These are phyloP conservation scores for Aureobasidium sp. DNA, from an alignment of 2,329 filamentous ascomycete genomes.

Conservation along the genomic window DNA sequence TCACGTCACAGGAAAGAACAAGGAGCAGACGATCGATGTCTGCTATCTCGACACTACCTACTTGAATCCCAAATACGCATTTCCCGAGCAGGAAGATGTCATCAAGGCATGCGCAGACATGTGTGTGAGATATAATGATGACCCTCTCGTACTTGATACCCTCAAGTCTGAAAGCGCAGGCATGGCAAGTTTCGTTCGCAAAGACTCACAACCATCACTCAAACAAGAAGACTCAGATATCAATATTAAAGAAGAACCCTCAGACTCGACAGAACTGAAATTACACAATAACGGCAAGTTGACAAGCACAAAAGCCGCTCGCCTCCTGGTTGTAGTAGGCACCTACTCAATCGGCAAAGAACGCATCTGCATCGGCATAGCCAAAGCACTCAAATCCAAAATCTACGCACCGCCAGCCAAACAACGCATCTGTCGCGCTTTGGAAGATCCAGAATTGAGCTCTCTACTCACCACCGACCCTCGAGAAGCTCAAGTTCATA, in stretches of 20 bases:
- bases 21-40: conserved; percentile 90
- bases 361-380: conserved; percentile 93
- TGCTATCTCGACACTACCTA: conserved; percentile 99
- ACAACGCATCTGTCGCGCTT: conserved; percentile 82
- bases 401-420: conserved; percentile 91
- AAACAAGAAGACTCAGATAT: conserved; percentile 42
- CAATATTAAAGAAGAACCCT: conserved; percentile 43
- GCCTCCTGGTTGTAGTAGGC: conserved; percentile 91
- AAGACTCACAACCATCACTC: conserved; percentile 42
- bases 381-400: conserved; percentile 83
- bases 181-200: conserved; percentile 70
- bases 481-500: conserved; percentile 91
- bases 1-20: conserved; percentile 72
- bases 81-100: conserved; percentile 89
- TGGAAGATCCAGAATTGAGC: conserved; percentile 86
- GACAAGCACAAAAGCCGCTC: conserved; percentile 53
- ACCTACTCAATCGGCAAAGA: conserved; percentile 99
- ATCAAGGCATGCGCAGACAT: conserved; percentile 89
- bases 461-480: conserved; percentile 83
- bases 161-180: conserved; percentile 57
- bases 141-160: conserved; percentile 64
- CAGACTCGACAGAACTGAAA: conserved; percentile 35
- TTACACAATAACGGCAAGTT: conserved; percentile 32
- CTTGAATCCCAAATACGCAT: conserved; percentile 94
- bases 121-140: conserved; percentile 79